These are phyloP conservation scores for Persicaria tinctoria DNA, from an alignment of 148 eudicot genomes.

Conservation along the genomic window DNA sequence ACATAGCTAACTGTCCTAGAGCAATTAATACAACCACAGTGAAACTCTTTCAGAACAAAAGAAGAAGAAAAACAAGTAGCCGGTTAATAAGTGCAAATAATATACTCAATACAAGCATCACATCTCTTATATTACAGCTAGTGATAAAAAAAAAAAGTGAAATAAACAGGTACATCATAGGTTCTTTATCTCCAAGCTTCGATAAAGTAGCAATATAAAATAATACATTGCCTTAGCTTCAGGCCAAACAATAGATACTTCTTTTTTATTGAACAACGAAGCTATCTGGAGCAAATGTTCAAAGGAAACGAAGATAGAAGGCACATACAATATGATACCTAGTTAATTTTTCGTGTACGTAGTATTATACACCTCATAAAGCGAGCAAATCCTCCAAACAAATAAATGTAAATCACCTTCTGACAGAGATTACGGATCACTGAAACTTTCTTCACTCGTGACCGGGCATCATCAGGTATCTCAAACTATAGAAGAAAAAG, in stretches of 20 bases:
- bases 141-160: background rate
- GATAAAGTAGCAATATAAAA: no score
- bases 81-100: background rate
- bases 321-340: background rate
- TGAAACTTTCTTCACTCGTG: constrained; percentile 71
- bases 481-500: constrained; percentile 51
- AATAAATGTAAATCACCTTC: constrained; percentile 43
- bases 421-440: constrained; percentile 88
- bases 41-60: background rate
- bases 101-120: background rate
- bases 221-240: no score
- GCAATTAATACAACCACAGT: background rate
- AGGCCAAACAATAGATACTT: no score
- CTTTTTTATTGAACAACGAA: no score
- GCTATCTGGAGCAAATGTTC: no score
- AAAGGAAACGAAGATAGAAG: background rate
- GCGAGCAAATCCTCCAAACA: background rate
- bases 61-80: background rate
- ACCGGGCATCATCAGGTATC: constrained; percentile 68
- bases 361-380: background rate
- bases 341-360: background rate
- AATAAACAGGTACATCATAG: background rate
- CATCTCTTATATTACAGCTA: background rate
- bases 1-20: background rate
- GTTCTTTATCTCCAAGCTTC: no score